Conservation (phyloP, 495 filamentous ascomycete species). For the Cudoniella acicularis region DNA sequence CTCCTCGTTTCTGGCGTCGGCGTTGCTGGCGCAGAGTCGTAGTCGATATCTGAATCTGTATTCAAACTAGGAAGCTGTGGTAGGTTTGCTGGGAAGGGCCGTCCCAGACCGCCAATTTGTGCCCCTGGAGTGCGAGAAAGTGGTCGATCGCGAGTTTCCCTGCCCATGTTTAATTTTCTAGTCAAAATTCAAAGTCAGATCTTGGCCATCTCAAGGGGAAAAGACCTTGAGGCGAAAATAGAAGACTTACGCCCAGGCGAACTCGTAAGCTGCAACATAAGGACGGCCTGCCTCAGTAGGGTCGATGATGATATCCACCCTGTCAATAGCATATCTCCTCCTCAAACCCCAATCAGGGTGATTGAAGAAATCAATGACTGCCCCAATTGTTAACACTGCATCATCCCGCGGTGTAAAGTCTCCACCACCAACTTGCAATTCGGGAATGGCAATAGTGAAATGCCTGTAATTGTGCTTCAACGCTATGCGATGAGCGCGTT, state of each 20-base stretch:
- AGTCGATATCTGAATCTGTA: background rate
- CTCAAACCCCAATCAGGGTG: background rate
- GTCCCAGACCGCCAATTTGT: background rate
- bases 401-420: background rate
- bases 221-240: background rate
- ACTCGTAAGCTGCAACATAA: background rate
- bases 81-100: background rate
- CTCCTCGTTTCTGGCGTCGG: background rate
- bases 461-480: background rate
- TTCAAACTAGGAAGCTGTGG: background rate
- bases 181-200: background rate
- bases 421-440: background rate
- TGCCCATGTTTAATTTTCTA: background rate
- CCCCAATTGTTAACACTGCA: background rate
- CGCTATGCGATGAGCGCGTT: no score
- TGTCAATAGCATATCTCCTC: background rate
- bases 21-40: background rate
- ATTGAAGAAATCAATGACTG: background rate
- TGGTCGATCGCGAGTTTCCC: background rate
- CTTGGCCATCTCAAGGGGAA: background rate
- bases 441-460: background rate
- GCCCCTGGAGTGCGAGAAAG: background rate
- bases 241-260: background rate
- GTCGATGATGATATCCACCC: background rate
- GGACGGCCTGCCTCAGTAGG: background rate